Conservation (phyloP, 1,139 yeast species). For the Pichia kudriavzevii region DNA sequence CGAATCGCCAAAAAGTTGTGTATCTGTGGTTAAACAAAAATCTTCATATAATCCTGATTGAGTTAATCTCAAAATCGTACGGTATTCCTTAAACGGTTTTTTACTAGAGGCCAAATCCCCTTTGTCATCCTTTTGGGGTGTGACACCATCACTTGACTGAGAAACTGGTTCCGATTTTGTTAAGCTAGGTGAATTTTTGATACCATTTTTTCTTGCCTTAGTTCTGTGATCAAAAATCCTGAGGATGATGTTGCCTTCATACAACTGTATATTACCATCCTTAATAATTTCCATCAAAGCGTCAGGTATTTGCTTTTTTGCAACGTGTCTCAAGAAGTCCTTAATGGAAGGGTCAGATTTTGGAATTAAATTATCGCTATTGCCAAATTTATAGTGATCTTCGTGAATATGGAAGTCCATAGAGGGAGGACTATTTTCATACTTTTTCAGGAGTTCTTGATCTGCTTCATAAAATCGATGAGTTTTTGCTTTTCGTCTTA, state of each 20-base stretch:
- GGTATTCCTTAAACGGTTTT: slow-evolving; percentile 54
- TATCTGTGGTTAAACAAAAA: slow-evolving; percentile 74
- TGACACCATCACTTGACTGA: neutral
- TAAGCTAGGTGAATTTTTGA: neutral
- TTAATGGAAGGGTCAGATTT: slow-evolving; percentile 74
- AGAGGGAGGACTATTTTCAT: slow-evolving; percentile 72
- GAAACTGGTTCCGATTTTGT: neutral
- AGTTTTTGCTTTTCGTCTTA: slow-evolving; percentile 37
- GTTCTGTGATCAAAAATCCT: slow-evolving; percentile 74
- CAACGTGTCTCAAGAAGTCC: slow-evolving; percentile 70
- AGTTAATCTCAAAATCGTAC: slow-evolving; percentile 74
- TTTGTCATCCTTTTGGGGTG: neutral
- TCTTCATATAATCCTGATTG: slow-evolving; percentile 80
- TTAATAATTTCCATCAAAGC: slow-evolving; percentile 83
- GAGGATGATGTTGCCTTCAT: slow-evolving; percentile 83
- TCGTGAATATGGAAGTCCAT: slow-evolving; percentile 85
- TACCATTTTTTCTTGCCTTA: slow-evolving; percentile 24
- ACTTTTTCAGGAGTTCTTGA: slow-evolving; percentile 70
- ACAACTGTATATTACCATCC: slow-evolving; percentile 75
- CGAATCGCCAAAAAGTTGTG: slow-evolving; percentile 71
- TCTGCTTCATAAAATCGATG: slow-evolving; percentile 65
- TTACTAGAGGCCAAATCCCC: neutral
- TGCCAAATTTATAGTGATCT: slow-evolving; percentile 77
- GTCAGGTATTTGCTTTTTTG: slow-evolving; percentile 78
- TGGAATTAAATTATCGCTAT: slow-evolving; percentile 72